phyloP scores from a whole-genome alignment of 148 eudicot genomes.

The Polygonum aviculare region DNA sequence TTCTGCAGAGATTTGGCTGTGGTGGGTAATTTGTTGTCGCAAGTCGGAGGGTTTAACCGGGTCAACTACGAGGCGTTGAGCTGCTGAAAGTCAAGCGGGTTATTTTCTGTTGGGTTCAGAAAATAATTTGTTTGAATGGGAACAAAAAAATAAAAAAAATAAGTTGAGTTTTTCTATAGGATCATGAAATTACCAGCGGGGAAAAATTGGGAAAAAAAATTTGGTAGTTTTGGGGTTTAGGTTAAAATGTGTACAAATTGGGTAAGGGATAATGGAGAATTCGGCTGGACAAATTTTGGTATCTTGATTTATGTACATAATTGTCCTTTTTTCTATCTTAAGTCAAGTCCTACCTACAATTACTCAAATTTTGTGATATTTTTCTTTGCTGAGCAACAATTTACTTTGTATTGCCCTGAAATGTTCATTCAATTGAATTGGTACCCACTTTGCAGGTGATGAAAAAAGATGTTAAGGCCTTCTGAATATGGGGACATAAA shows the following conservation, averaged over 20 bases:
- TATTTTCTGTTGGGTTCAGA: neutral
- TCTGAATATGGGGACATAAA: neutral
- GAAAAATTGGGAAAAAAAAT: neutral
- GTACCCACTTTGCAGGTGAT: neutral
- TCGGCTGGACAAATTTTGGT: constrained; percentile 4
- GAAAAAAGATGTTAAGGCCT: neutral
- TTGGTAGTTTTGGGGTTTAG: neutral
- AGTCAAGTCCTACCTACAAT: neutral
- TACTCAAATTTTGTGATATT: neutral
- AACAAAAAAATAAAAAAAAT: neutral
- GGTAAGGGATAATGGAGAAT: neutral
- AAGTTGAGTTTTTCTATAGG: neutral
- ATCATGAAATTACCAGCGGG: neutral
- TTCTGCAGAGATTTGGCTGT: constrained; percentile 81
- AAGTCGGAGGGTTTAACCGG: constrained; percentile 54
- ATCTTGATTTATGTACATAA: neutral
- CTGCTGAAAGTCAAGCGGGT: constrained; percentile 28
- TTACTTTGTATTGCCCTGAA: too few species aligned
- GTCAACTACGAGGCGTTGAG: constrained; percentile 78
- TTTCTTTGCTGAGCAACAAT: neutral
- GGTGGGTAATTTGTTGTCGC: constrained; percentile 75
- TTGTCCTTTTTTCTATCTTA: neutral
- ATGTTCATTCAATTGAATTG: neutral
- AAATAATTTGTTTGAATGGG: neutral
- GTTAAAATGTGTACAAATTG: neutral